Percentiles rank a stretch among this genome's conserved stretches.
Conservation (phyloP, 2,329 filamentous ascomycete genomes). For the Lecanoromycetidae sp. region DNA sequence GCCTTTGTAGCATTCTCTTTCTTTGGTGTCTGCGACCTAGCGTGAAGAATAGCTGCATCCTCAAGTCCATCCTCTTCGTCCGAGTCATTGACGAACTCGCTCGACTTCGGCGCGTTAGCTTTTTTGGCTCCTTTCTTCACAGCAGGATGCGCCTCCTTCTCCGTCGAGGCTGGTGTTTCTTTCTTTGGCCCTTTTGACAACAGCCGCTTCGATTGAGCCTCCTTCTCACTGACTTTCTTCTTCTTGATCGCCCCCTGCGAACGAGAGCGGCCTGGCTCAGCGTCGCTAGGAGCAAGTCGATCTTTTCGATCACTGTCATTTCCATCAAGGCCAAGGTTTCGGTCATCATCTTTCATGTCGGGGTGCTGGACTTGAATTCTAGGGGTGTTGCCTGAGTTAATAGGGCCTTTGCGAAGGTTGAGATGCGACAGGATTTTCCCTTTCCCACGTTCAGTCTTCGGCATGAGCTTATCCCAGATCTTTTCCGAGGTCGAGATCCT, state of each 20-base stretch:
- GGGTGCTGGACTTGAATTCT: constrained; percentile 27
- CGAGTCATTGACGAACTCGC: constrained; percentile 42
- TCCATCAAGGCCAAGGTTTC: constrained; percentile 25
- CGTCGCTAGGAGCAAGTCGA: constrained; percentile 22
- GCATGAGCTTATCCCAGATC: constrained; percentile 50
- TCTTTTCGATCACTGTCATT: constrained; percentile 29
- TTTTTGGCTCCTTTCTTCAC: constrained; percentile 25
- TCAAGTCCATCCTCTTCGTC: constrained; percentile 36
- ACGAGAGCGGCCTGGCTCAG: constrained; percentile 21
- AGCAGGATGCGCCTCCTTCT: constrained; percentile 37
- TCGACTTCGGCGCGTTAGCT: constrained; percentile 41
- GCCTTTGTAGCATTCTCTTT: constrained; percentile 17
- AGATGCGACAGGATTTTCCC: constrained; percentile 49
- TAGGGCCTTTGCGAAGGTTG: constrained; percentile 36
- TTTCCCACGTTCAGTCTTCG: constrained; percentile 48
- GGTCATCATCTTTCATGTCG: constrained; percentile 27
- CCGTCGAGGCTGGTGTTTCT: constrained; percentile 27
- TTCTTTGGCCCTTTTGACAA: constrained; percentile 35
- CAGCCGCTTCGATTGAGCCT: constrained; percentile 33
- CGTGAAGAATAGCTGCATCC: constrained; percentile 20
- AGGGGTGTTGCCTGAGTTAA: constrained; percentile 29
- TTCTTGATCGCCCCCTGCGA: constrained; percentile 25
- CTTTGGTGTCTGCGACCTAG: not conserved
- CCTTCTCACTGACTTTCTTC: constrained; percentile 30
- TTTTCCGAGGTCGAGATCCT: constrained; percentile 48